These are phyloP conservation scores for Phaffomyces opuntiae DNA, from an alignment of 805 yeast genomes.

Conservation along the genomic window DNA sequence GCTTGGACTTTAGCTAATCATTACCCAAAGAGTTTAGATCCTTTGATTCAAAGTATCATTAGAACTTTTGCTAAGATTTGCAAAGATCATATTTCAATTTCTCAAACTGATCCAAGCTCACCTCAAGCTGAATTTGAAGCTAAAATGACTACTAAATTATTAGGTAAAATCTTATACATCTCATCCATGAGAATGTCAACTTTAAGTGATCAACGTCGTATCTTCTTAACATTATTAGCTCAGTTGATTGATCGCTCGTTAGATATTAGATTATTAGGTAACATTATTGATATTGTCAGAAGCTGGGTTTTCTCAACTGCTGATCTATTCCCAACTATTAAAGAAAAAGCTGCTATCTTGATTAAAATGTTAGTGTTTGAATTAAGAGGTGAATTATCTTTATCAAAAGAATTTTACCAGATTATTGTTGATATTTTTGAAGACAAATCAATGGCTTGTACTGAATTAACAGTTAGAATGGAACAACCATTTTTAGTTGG, in stretches of 20 bases:
- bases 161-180: slow-evolving; percentile 71
- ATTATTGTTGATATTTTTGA: slow-evolving; percentile 85
- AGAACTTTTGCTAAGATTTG: slow-evolving; percentile 84
- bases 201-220: slow-evolving; percentile 90
- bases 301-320: slow-evolving; percentile 83
- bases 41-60: slow-evolving; percentile 70
- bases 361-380: slow-evolving; percentile 93
- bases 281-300: slow-evolving; percentile 71
- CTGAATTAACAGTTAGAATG: slow-evolving; percentile 89
- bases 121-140: slow-evolving; percentile 59
- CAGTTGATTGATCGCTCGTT: slow-evolving; percentile 84
- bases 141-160: slow-evolving; percentile 65
- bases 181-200: slow-evolving; percentile 75
- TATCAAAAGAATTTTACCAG: slow-evolving; percentile 73
- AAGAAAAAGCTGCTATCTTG: slow-evolving; percentile 91
- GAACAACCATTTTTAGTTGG: slow-evolving; percentile 96
- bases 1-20: slow-evolving; percentile 76
- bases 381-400: slow-evolving; percentile 72
- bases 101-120: slow-evolving; percentile 31
- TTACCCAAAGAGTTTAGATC: slow-evolving; percentile 67
- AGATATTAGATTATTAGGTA: slow-evolving; percentile 66
- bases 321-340: slow-evolving; percentile 87
- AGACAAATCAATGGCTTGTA: slow-evolving; percentile 65
- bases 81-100: slow-evolving; percentile 71
- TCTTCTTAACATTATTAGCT: slow-evolving; percentile 78